Base-by-base conservation (phyloP, 345 rosid species). In the Psidium guajava region DNA sequence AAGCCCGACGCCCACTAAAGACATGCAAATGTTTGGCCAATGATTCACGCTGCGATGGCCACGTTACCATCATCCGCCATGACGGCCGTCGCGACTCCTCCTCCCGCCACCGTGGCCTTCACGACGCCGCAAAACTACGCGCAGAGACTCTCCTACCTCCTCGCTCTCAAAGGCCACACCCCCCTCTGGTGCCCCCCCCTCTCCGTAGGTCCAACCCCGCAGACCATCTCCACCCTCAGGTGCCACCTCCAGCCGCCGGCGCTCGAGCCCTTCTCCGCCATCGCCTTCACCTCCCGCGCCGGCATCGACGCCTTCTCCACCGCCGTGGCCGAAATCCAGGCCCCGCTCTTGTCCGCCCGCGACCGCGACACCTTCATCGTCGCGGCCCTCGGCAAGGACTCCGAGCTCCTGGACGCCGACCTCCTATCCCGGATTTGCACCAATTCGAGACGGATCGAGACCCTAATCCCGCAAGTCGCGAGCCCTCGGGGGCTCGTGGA, bases 161-260 rank as follows among this genome's bases (percentile, higher is more conserved):
- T 93, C 84, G n/a, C 83, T 40, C 90, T 85, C 85, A 87, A 87
- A 42, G 91, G 91, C 83, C 83, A 88, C 75, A 83, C 83, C 10
- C 92, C 95, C 7, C 87, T 93, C 16, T 93, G 94, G 95, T 91
- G 93, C 73, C 95, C 95, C 82, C 90, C 95, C 59, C 89, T 91
- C 89, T 58, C 85, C 87, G 92, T 91, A 81, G 83, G 86, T 24
- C 49, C 91, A 51, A 92, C 92, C 20, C 87, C 92, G 1, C 88
- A 87, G 61, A 69, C 77, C 47, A 21, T 69, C 47, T 69, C 77
- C 77, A 49, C 90, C 54, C 86, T 91, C 77, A 75, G 73, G 28
- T 85, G 54, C 51, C 85, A 86, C 86, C 92, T 93, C 86, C 83
- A 85, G 51, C 90, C 93, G 11, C 81, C 58, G 27, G 56, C 88